Conservation (phyloP, 2,329 filamentous ascomycete genomes). For the Tolypocladium paradoxum region DNA sequence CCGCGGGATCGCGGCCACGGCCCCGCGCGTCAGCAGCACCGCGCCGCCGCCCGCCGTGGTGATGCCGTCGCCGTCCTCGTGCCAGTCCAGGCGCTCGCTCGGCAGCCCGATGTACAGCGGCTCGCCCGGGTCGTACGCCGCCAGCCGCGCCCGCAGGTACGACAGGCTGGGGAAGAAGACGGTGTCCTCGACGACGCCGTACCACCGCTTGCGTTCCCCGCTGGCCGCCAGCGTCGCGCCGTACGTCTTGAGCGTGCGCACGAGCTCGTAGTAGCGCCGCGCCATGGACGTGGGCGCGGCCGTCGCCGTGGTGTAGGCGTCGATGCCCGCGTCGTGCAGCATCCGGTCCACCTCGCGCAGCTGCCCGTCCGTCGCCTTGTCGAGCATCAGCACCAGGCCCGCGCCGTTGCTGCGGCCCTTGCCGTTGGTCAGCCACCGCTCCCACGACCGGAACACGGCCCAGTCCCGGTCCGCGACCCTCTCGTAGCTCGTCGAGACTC, state of each 20-base stretch:
- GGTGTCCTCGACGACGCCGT: conserved; percentile 33
- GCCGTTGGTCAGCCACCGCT: conserved; percentile 33
- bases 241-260: conserved; percentile 21
- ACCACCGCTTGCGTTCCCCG: conserved; percentile 27
- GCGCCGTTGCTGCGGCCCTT: conserved; percentile 30
- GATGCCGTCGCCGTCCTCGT: conserved; percentile 20
- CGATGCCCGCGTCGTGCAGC: conserved; percentile 26
- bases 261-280: conserved; percentile 26
- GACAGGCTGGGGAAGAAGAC: conserved; percentile 33
- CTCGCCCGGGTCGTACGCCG: conserved; percentile 18
- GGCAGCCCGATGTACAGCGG: conserved; percentile 32
- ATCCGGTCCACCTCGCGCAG: conserved; percentile 16
- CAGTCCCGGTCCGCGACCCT: conserved; percentile 27
- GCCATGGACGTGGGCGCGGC: conserved; percentile 20
- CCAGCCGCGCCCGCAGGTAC: conserved; percentile 26
- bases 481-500: conserved; percentile 31
- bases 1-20: conserved; percentile 21
- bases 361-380: conserved; percentile 24
- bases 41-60: conserved; percentile 34
- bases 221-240: conserved; percentile 21
- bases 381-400: conserved; percentile 28
- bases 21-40: conserved; percentile 27
- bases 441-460: conserved; percentile 30
- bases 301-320: conserved; percentile 23
- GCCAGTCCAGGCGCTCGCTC: conserved; percentile 32